These are phyloP conservation scores for Acmispon strigosus DNA, from an alignment of 306 rosid species.

Conservation along the genomic window DNA sequence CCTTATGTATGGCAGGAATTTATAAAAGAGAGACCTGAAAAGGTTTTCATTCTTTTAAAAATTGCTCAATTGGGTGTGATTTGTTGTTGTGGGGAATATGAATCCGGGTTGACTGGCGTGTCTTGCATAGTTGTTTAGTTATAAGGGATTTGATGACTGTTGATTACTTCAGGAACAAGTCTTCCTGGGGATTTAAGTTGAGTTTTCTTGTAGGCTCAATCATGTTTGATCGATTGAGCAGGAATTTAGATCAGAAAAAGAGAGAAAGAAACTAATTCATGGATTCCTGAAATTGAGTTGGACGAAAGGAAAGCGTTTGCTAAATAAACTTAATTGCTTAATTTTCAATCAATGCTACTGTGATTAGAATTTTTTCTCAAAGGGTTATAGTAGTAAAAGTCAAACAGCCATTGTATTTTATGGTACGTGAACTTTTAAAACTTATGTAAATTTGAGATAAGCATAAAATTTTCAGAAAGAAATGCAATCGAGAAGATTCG, in stretches of 20 bases:
- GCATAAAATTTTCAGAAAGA: no score
- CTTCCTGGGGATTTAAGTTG: neutral
- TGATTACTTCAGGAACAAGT: neutral
- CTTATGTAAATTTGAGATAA: no score
- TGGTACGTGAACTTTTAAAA: no score
- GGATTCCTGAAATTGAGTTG: neutral
- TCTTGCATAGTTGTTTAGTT: neutral
- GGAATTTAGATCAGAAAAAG: neutral
- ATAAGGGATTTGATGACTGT: neutral
- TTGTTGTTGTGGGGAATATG: neutral
- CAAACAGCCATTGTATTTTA: no score
- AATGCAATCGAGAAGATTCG: no score
- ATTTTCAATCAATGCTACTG: no score
- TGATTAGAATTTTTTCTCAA: no score
- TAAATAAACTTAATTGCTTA: neutral
- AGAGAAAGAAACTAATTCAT: neutral
- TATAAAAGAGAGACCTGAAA: neutral
- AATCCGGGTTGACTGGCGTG: neutral
- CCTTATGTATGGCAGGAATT: neutral
- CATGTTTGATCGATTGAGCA: neutral
- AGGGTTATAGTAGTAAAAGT: no score
- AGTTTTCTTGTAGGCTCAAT: neutral
- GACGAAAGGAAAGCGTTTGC: neutral
- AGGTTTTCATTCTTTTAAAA: neutral
- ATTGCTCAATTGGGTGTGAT: neutral